Evolutionary conservation across 78 protist species (phyloP).

Genomic region (Planoprotostelium fungivorum): DNA sequence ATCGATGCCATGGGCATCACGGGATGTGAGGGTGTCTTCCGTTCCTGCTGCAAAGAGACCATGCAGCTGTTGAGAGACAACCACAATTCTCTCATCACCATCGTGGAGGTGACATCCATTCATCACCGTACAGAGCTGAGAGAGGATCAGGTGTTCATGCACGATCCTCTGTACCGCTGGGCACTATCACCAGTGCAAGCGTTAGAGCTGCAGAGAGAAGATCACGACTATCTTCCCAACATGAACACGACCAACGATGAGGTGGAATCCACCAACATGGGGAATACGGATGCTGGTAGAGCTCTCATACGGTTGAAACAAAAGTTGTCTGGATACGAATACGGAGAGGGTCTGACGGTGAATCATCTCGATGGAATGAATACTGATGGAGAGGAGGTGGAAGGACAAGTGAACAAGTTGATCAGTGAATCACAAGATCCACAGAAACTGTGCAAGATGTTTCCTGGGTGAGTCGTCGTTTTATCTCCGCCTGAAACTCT

Average conservation of each 20-base stretch:
- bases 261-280: neutral
- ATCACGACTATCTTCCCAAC: neutral
- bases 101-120: slow-evolving; percentile 4
- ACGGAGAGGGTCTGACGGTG: slow-evolving; percentile 2
- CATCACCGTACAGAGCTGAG: slow-evolving; percentile 14
- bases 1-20: slow-evolving; percentile 79
- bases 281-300: neutral
- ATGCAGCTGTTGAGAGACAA: slow-evolving; percentile 19
- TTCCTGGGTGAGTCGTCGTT: slow-evolving; percentile 20
- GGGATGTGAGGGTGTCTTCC: slow-evolving; percentile 67
- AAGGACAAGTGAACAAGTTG: slow-evolving; percentile 33
- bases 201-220: neutral
- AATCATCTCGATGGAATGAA: neutral
- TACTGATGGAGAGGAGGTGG: neutral
- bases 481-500: neutral
- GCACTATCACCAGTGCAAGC: slow-evolving; percentile 2
- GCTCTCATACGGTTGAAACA: slow-evolving; percentile 3
- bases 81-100: slow-evolving; percentile 16
- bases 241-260: neutral
- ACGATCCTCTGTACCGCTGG: slow-evolving; percentile 71
- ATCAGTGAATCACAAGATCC: slow-evolving; percentile 31
- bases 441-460: slow-evolving; percentile 15
- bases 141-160: slow-evolving; percentile 27
- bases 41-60: slow-evolving; percentile 52
- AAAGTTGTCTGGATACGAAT: slow-evolving; percentile 31